These are phyloP conservation scores for Phyllosticta paracitricarpa DNA, from an alignment of 2,329 filamentous ascomycete species.

Conservation along the genomic window DNA sequence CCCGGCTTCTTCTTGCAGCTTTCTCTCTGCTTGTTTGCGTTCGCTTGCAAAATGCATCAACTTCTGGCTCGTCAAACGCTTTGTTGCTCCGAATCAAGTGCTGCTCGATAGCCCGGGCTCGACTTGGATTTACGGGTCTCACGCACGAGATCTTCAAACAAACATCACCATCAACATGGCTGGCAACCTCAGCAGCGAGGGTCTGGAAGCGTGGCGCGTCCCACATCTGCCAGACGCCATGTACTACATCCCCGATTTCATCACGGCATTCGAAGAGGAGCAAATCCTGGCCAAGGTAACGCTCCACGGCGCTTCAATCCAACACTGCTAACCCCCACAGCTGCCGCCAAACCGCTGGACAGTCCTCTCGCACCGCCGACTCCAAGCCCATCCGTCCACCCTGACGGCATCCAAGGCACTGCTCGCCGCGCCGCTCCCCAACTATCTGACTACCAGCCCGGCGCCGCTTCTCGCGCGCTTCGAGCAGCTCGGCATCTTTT, in stretches of 20 bases:
- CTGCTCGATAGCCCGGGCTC: not conserved
- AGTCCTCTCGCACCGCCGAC: slow-evolving; percentile 72
- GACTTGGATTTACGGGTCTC: not conserved
- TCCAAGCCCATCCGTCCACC: slow-evolving; percentile 84
- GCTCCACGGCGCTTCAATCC: slow-evolving; percentile 11
- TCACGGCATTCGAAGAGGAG: slow-evolving; percentile 64
- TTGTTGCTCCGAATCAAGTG: not conserved
- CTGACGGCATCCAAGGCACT: slow-evolving; percentile 67
- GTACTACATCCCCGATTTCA: slow-evolving; percentile 82
- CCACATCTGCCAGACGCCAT: slow-evolving; percentile 50
- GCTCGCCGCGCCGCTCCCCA: slow-evolving; percentile 61
- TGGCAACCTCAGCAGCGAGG: not conserved
- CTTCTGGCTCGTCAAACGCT: not conserved
- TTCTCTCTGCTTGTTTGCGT: not conserved
- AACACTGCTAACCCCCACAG: slow-evolving; percentile 21
- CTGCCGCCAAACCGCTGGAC: slow-evolving; percentile 60
- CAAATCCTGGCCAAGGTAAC: slow-evolving; percentile 59
- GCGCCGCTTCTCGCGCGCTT: slow-evolving; percentile 54
- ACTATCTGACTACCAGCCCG: slow-evolving; percentile 52
- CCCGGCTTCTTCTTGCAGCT: not conserved
- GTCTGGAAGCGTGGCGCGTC: slow-evolving; percentile 31
- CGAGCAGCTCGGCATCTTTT: slow-evolving; percentile 32
- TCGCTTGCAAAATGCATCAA: not conserved
- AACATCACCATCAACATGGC: slow-evolving; percentile 2
- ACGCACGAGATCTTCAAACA: not conserved